phyloP scores from a whole-genome alignment of 495 filamentous ascomycete genomes.

The Xylaria curta region DNA sequence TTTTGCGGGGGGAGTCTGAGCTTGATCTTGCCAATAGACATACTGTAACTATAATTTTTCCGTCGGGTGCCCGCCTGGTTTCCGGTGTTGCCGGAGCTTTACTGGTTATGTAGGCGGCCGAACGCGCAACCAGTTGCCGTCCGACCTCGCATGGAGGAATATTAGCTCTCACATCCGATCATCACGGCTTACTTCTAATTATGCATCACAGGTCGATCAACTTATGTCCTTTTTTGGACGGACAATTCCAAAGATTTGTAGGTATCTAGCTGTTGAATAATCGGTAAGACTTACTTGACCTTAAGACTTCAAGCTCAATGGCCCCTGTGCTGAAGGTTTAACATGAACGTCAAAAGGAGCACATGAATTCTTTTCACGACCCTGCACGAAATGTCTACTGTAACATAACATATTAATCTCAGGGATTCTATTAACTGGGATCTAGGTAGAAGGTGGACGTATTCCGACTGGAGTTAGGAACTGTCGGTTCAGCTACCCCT shows the following conservation, averaged over 20 bases:
- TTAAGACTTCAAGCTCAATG: not conserved
- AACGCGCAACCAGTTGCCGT: slow-evolving; percentile 7
- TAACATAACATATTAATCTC: not conserved
- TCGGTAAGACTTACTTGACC: not conserved
- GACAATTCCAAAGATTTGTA: not conserved
- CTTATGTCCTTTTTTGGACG: not conserved
- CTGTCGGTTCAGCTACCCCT: not conserved
- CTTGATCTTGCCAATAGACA: not conserved
- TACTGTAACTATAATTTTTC: not conserved
- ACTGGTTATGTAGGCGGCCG: not conserved
- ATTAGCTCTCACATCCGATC: not conserved
- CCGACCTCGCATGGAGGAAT: not conserved
- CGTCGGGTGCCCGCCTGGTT: not conserved
- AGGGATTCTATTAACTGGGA: not conserved
- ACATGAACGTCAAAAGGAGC: not conserved
- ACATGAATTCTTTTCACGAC: not conserved
- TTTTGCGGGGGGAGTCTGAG: not conserved
- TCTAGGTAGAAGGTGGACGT: not conserved
- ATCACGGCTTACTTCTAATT: not conserved
- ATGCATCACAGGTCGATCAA: not conserved
- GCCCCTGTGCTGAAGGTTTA: too few species aligned
- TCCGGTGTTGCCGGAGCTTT: not conserved
- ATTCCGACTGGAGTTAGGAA: not conserved
- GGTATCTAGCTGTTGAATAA: not conserved
- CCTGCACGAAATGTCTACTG: not conserved